Percentiles rank a stretch among this genome's conserved stretches.
Evolutionary conservation across 306 rosid genomes (phyloP).

Genomic region (barrel medic (Medicago truncatula)): MtrunA17r5.0-ANR NC_053045.1:56193501-56194000

Average conservation of each 20-base stretch:
- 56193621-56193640: conserved; percentile 65
- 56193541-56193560: conserved; percentile 60
- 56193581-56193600: conserved; percentile 41
- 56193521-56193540: conserved; percentile 79
- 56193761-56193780: conserved; percentile 66
- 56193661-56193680: conserved; percentile 58
- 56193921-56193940: conserved; percentile 83
- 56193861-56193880: conserved; percentile 76
- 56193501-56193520: conserved; percentile 82
- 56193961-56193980: conserved; percentile 46
- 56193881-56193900: conserved; percentile 89
- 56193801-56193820: conserved; percentile 71
- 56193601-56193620: conserved; percentile 59
- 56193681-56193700: conserved; percentile 70
- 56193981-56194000: neutral
- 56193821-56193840: conserved; percentile 77
- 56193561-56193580: conserved; percentile 44
- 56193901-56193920: conserved; percentile 74
- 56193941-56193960: conserved; percentile 68
- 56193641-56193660: conserved; percentile 69
- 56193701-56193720: conserved; percentile 70
- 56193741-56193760: conserved; percentile 70
- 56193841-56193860: conserved; percentile 80
- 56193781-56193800: conserved; percentile 60
- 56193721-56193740: conserved; percentile 68